A percentile compares a stretch with the other conserved stretches of the same genome.
Conservation (phyloP, 441 rosid genomes). For the Corymbia citriodora region DNA sequence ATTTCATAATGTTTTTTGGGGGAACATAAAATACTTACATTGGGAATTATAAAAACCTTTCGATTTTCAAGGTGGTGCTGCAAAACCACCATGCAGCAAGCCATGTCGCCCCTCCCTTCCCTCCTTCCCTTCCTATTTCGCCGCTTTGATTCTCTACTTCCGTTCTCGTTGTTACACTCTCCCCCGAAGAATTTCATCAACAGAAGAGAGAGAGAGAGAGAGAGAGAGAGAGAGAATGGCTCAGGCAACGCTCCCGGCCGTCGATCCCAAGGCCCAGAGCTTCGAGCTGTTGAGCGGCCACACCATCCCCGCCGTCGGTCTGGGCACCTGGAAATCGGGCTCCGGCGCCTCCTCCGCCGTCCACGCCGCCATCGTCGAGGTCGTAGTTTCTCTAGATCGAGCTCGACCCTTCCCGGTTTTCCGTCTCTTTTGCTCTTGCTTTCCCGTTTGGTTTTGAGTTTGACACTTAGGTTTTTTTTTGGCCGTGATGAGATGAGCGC, state of each 20-base stretch:
- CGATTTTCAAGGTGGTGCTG: background rate
- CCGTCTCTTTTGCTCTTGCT: background rate
- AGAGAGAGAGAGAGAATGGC: slow-evolving; percentile 20
- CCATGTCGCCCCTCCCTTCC: background rate
- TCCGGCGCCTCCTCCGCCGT: slow-evolving; percentile 29
- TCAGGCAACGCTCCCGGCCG: slow-evolving; percentile 20
- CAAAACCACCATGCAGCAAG: background rate
- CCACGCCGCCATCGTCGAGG: slow-evolving; percentile 42
- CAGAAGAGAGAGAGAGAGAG: background rate
- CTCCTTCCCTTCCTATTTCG: background rate
- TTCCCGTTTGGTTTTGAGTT: background rate
- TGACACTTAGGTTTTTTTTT: background rate
- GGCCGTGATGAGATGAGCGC: background rate
- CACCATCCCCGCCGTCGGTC: slow-evolving; percentile 46
- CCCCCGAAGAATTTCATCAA: background rate
- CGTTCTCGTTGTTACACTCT: background rate
- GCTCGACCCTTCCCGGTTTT: background rate
- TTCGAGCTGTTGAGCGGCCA: slow-evolving; percentile 40
- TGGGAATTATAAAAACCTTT: background rate
- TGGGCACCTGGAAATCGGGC: slow-evolving; percentile 46
- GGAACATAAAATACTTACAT: background rate
- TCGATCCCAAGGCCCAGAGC: slow-evolving; percentile 20
- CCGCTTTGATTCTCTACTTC: background rate
- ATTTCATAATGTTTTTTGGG: background rate
- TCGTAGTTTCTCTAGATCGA: background rate